A percentile compares a stretch with the other conserved stretches of the same genome.
Conservation (phyloP, 345 rosid genomes). For the Gossypium mustelinum region DNA sequence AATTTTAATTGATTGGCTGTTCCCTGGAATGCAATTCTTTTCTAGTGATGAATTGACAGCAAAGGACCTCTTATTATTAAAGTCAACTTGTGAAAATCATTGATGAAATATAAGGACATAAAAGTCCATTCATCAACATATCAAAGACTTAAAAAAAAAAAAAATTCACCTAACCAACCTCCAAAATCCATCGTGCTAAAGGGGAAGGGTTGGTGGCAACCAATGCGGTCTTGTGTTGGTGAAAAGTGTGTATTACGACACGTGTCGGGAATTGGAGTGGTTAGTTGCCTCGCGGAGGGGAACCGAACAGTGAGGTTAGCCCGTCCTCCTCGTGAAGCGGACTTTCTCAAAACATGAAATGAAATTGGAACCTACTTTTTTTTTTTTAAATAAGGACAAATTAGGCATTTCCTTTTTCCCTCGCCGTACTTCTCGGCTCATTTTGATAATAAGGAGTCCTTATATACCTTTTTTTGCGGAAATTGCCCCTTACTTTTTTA, state of each 20-base stretch:
- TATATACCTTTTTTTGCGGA: slow-evolving; percentile 11
- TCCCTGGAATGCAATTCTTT: background rate
- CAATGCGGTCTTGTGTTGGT: background rate
- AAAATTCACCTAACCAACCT: background rate
- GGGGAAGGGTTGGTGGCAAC: slow-evolving; percentile 1
- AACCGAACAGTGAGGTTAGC: background rate
- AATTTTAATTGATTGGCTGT: background rate
- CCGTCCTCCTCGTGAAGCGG: background rate
- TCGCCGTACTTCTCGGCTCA: slow-evolving; percentile 22
- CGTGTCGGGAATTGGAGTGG: background rate
- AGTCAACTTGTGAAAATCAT: background rate
- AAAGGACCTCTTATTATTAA: background rate
- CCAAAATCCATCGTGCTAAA: background rate
- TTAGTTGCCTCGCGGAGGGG: background rate
- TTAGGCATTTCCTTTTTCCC: background rate
- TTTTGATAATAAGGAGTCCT: slow-evolving; percentile 24
- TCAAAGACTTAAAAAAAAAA: background rate
- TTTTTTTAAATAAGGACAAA: background rate
- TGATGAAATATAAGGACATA: background rate
- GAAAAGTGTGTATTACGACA: background rate
- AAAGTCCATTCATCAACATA: background rate
- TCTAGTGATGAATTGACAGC: background rate
- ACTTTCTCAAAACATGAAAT: background rate
- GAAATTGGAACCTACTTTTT: background rate
- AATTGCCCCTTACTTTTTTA: background rate